Base-by-base conservation (phyloP, 1,139 yeast genomes). In the Suhomyces yuchorum region DNA sequence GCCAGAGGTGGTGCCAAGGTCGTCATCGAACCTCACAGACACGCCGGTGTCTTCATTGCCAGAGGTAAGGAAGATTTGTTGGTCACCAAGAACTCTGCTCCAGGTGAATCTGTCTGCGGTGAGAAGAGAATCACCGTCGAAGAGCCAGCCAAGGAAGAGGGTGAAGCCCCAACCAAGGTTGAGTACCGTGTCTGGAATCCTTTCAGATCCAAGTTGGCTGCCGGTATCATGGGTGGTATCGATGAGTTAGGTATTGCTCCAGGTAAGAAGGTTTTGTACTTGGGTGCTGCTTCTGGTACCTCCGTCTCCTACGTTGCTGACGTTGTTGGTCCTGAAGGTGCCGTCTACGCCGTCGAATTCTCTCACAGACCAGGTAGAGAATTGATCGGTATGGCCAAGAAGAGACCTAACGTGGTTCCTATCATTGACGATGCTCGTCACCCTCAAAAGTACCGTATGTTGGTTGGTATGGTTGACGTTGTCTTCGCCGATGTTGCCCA, bases 131-230 rank as follows among this genome's bases (percentile, higher is more conserved):
- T 93, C 56, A 76, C 96, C 48, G 82, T 93, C 53, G 99, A 95
- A 70, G 97, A 88, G 68, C 96, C 97, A 59, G 81, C 91, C 51
- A 82, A 78, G 65, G 96, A 85, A 66, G 96, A 87, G 66, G 87
- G 87, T 66, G 87, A 78, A 50, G 95, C 96, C 58, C 87, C 97
- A 57, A 91, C 97, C 67, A 93, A 93, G 81, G 81, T 84, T 55
- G 99, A 93, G 78, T 93, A 93, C 85, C 92, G 99, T 83, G 99
- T 93, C 59, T 93, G 99, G 99, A 93, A 93, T 77, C 99, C 99
- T 57, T 93, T 93, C 87, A 87, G 99, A 86, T 93, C 98, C 56
- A 93, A 93, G 84, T 81, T 93, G 78, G 99, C 99, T 69, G 99
- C 99, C 55, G 99, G 99, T 88, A 89, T 93, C 62, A 88, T 93